These are phyloP conservation scores for Pelargonium exstipulatum DNA, from an alignment of 441 rosid species.

Conservation along the genomic window DNA sequence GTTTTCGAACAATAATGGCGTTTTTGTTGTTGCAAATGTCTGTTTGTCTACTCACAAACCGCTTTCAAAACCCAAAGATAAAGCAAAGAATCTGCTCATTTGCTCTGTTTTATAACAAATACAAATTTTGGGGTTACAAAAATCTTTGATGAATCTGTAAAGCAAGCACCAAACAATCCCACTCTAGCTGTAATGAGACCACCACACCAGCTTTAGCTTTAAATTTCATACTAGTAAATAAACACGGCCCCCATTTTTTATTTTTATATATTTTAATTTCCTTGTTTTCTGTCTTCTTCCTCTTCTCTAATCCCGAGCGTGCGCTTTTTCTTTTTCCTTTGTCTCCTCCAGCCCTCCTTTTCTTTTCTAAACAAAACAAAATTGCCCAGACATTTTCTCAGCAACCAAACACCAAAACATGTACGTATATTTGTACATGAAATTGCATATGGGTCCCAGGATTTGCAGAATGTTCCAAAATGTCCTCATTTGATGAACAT, in stretches of 20 bases:
- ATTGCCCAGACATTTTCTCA: not conserved
- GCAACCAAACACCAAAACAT: not conserved
- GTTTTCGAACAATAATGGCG: not conserved
- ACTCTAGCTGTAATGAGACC: not conserved
- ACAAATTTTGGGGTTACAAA: not conserved
- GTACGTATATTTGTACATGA: not conserved
- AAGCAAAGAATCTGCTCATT: not conserved
- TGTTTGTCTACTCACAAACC: too few species aligned
- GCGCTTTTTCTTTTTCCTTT: not conserved
- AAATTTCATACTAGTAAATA: not conserved
- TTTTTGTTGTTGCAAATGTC: not conserved
- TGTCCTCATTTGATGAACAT: not conserved
- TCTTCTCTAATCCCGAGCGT: conserved; percentile 6
- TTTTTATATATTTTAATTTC: not conserved
- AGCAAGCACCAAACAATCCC: not conserved
- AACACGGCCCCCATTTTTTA: too few species aligned
- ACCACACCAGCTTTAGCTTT: not conserved
- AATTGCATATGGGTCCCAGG: not conserved
- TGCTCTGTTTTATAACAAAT: not conserved
- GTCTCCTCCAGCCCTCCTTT: not conserved
- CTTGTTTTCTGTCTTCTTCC: not conserved
- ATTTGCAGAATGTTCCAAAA: conserved; percentile 5
- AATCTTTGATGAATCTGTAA: not conserved
- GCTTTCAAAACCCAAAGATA: not conserved
- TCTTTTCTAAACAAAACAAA: not conserved